Evolutionary conservation across 176 grass and related monocot genomes (phyloP).

Genomic region (Secale cereale): DNA sequence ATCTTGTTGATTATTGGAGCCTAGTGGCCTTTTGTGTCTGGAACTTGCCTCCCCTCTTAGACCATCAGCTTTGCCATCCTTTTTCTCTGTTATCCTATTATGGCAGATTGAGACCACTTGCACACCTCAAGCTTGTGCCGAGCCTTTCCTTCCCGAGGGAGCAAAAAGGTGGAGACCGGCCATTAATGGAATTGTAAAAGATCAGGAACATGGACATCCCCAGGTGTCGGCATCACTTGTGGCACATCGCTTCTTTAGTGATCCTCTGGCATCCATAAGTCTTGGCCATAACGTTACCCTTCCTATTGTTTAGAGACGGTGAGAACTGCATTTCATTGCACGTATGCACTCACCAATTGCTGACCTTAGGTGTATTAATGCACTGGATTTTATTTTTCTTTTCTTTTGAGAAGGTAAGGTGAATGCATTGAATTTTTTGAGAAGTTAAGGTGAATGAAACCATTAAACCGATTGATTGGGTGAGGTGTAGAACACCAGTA

Average conservation of each 20-base stretch:
- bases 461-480: not conserved
- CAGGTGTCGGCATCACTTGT: constrained; percentile 47
- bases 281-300: not conserved
- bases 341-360: not conserved
- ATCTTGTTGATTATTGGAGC: constrained; percentile 40
- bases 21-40: constrained; percentile 36
- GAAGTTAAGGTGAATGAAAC: not conserved
- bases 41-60: constrained; percentile 33
- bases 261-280: constrained; percentile 3
- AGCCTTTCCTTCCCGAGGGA: constrained; percentile 56
- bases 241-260: not conserved
- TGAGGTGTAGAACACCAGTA: constrained; percentile 7
- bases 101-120: constrained; percentile 42
- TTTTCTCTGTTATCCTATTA: constrained; percentile 44
- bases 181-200: constrained; percentile 41
- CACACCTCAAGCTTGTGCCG: constrained; percentile 33
- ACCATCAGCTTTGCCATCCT: constrained; percentile 28
- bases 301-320: not conserved
- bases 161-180: constrained; percentile 54
- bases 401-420: not conserved
- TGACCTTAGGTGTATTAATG: constrained; percentile 28
- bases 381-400: no score
- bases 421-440: not conserved
- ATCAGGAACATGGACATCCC: constrained; percentile 71
- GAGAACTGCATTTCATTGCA: constrained; percentile 18